These are phyloP conservation scores for Mortierella sp. DNA, from an alignment of 371 early-diverging fungal species.

Conservation along the genomic window DNA sequence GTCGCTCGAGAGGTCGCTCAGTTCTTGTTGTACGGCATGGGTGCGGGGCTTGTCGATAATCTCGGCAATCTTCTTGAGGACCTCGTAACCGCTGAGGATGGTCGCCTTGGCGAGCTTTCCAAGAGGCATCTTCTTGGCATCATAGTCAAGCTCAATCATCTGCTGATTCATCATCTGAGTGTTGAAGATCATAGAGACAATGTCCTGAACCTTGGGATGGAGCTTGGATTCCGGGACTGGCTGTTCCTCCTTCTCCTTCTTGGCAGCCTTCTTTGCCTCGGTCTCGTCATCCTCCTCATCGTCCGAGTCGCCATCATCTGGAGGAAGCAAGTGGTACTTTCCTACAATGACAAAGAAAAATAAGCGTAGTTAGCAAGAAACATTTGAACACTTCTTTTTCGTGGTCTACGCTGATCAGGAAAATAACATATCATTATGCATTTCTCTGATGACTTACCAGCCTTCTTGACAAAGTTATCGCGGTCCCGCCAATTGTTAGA, in stretches of 20 bases:
- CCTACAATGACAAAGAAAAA: constrained; percentile 11
- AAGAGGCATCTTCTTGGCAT: constrained; percentile 72
- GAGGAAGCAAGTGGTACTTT: constrained; percentile 58
- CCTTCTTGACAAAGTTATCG: constrained; percentile 63
- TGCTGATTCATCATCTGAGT: constrained; percentile 63
- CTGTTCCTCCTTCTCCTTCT: constrained; percentile 21
- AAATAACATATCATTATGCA: too few species aligned
- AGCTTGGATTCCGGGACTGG: constrained; percentile 60
- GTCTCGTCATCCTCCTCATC: constrained; percentile 50
- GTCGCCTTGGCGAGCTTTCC: constrained; percentile 70
- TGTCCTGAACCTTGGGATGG: constrained; percentile 62
- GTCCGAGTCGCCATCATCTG: constrained; percentile 64
- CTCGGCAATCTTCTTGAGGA: constrained; percentile 63
- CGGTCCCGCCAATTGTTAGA: constrained; percentile 67
- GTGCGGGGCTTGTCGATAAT: constrained; percentile 32
- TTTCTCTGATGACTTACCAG: constrained; percentile 41
- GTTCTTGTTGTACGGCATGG: background rate
- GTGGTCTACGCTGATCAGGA: too few species aligned
- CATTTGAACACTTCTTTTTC: too few species aligned
- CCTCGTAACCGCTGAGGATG: constrained; percentile 64
- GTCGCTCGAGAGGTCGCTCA: constrained; percentile 56
- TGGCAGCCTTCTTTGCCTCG: constrained; percentile 26
- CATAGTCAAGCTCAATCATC: constrained; percentile 69
- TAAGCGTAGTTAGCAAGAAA: too few species aligned
- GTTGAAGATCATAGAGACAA: constrained; percentile 69